Percentiles rank a stretch among this genome's conserved stretches.
phyloP scores from a whole-genome alignment of 1,139 yeast species.

The Candida pseudocylindracea region DNA sequence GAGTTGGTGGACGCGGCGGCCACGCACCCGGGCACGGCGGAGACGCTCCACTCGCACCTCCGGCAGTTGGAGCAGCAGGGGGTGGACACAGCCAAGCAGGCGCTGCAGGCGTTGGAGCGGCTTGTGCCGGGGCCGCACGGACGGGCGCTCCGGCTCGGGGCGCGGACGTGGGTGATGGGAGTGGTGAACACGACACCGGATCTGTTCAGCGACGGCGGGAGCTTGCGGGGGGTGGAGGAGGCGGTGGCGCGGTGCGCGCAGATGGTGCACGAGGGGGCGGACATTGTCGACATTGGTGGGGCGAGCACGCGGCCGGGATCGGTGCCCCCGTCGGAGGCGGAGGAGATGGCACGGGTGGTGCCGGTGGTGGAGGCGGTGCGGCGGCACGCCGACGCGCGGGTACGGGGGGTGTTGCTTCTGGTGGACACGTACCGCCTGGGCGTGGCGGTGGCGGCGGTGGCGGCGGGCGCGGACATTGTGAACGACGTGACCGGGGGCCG shows the following conservation, averaged over 20 bases:
- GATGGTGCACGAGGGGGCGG: conserved; percentile 33
- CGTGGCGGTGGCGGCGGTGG: conserved; percentile 51
- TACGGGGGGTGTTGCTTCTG: conserved; percentile 33
- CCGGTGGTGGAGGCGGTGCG: conserved; percentile 51
- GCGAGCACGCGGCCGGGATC: conserved; percentile 82
- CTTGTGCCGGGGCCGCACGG: conserved; percentile 15
- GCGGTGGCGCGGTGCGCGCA: conserved; percentile 9
- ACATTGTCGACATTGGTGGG: conserved; percentile 79
- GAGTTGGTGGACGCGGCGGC: conserved; percentile 48
- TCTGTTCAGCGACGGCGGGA: conserved; percentile 85
- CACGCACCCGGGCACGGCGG: conserved; percentile 69
- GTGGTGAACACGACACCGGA: conserved; percentile 83
- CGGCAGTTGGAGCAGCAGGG: conserved; percentile 24
- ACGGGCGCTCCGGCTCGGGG: neutral
- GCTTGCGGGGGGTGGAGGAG: conserved; percentile 9
- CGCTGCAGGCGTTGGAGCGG: conserved; percentile 19
- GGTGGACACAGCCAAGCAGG: conserved; percentile 17
- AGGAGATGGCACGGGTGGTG: conserved; percentile 42
- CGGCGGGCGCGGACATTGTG: conserved; percentile 73
- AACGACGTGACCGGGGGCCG: conserved; percentile 82
- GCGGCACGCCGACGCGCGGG: conserved; percentile 6
- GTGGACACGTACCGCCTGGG: conserved; percentile 64
- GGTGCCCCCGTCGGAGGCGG: conserved; percentile 28
- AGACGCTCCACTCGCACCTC: conserved; percentile 48
- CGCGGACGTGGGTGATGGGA: conserved; percentile 37